Evolutionary conservation across 1,284 basidiomycete species (phyloP), one percentile per base, ranked within the genome.

Genomic region (Athelia psychrophila): DNA sequence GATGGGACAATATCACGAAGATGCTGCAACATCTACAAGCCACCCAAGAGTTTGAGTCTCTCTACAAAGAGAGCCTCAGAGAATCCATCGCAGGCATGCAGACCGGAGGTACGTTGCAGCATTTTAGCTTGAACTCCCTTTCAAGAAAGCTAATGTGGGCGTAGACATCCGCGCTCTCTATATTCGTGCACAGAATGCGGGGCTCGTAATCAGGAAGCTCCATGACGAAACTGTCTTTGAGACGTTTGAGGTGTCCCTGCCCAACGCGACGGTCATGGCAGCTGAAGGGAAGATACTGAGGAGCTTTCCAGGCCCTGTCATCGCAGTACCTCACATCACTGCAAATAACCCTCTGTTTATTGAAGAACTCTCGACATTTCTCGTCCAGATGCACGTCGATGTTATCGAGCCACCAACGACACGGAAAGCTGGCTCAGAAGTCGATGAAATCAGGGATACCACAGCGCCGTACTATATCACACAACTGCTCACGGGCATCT

Each of bases 401-500:
- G 19, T 47, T 13, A 44, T 61, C 8, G 51, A 52, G 25, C 60
- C 57, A 13, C 46, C 66, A 1, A 54, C 50, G 13, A 66, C 58
- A 2, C 49, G 2, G 10, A 71, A 72, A 54, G 71, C 66, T 2
- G 58, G 59, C 2, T 61, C 58, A 0, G 49, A 49, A 3, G 58
- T 67, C 1, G 44, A 44, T 23, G 70, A 62, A 61, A 58, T 44
- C 8, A 57, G 70, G 16, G 72, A 74, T 24, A 65, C 69, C 0
- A 50, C 63, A 0, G 53, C 75, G 53, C 72, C 74, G 3, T 65
- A 68, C 2, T 77, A 76, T 51, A 73, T 78, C 55, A 71, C 74
- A 0, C 61, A 72, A 42, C 58, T 77, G 3, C 64, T 80, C 16
- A 65, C 66, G 4, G 69, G 67, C 36, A 76, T 78, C 44, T 58